A percentile compares a stretch with the other conserved stretches of the same genome.
phyloP scores from a whole-genome alignment of 768 basidiomycete species.

The Pisolithus albus region DNA sequence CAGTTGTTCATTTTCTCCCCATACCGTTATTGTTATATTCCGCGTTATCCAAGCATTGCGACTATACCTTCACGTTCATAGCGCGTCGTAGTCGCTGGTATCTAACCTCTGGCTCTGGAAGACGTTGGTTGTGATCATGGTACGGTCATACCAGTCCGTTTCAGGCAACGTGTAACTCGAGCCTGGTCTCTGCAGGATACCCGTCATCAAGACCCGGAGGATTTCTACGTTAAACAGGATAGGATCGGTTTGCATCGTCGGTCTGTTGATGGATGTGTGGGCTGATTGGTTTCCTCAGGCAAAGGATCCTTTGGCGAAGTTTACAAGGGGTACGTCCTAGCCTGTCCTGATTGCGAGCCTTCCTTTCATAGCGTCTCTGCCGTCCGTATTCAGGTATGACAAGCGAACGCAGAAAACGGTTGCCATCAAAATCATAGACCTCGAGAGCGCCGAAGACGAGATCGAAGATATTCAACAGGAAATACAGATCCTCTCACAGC shows the following conservation, averaged over 20 bases:
- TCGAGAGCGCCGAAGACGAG: constrained; percentile 98
- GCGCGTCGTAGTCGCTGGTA: neutral
- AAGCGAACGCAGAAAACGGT: constrained; percentile 94
- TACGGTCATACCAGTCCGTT: constrained; percentile 2
- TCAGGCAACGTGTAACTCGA: constrained; percentile 5
- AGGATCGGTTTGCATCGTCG: constrained; percentile 67
- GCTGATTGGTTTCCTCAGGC: constrained; percentile 42
- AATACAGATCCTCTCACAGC: constrained; percentile 93
- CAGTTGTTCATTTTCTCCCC: neutral
- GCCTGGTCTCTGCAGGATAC: constrained; percentile 41
- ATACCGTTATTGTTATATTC: neutral
- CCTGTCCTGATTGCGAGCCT: constrained; percentile 1
- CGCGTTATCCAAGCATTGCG: neutral
- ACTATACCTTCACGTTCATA: neutral
- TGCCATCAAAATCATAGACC: constrained; percentile 99
- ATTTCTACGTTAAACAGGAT: constrained; percentile 95
- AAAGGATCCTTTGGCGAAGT: constrained; percentile 99
- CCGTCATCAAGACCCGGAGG: constrained; percentile 84
- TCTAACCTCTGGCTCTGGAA: neutral
- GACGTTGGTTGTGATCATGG: constrained; percentile 13
- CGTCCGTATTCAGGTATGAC: constrained; percentile 60
- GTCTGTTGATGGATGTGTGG: constrained; percentile 7
- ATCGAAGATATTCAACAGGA: constrained; percentile 99
- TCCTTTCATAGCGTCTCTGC: constrained; percentile 5
- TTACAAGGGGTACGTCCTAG: constrained; percentile 78